Conservation (phyloP, 805 yeast species). For the Brettanomyces anomalus region DNA sequence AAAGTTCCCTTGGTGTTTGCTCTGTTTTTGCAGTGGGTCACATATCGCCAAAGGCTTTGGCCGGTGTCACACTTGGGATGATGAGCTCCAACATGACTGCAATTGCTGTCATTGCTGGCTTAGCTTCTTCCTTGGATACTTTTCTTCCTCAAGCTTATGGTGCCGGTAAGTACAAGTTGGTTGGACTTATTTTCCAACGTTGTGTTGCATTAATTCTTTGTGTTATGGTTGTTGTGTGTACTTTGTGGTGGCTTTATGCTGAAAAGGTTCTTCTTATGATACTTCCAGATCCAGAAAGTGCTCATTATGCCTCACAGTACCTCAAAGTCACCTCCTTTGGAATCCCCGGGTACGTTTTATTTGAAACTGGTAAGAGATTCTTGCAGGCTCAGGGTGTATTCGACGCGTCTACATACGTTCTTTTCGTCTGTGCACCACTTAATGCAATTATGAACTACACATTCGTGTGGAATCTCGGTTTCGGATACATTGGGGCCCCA, state of each 20-base stretch:
- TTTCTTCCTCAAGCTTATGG: slow-evolving; percentile 75
- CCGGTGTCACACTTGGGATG: slow-evolving; percentile 66
- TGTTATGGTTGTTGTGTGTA: slow-evolving; percentile 45
- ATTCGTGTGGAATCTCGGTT: slow-evolving; percentile 60
- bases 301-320: slow-evolving; percentile 49
- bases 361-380: slow-evolving; percentile 65
- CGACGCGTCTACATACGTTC: slow-evolving; percentile 70
- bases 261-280: slow-evolving; percentile 34
- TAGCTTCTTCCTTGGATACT: slow-evolving; percentile 72
- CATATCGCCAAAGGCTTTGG: slow-evolving; percentile 60
- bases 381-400: slow-evolving; percentile 72
- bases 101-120: slow-evolving; percentile 65
- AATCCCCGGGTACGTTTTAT: slow-evolving; percentile 58
- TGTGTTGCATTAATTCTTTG: slow-evolving; percentile 49
- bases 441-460: slow-evolving; percentile 59
- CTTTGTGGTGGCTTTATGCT: slow-evolving; percentile 54
- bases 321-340: slow-evolving; percentile 50
- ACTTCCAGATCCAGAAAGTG: slow-evolving; percentile 37
- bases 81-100: slow-evolving; percentile 77
- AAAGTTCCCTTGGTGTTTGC: slow-evolving; percentile 66
- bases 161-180: slow-evolving; percentile 50
- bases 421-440: slow-evolving; percentile 64
- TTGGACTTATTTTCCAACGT: slow-evolving; percentile 61
- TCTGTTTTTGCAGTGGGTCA: slow-evolving; percentile 73
- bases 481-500: slow-evolving; percentile 74